Percentiles rank a stretch among this genome's conserved stretches.
These are phyloP conservation scores for Hemileia vastatrix DNA, from an alignment of 1,284 basidiomycete genomes.

Conservation along the genomic window DNA sequence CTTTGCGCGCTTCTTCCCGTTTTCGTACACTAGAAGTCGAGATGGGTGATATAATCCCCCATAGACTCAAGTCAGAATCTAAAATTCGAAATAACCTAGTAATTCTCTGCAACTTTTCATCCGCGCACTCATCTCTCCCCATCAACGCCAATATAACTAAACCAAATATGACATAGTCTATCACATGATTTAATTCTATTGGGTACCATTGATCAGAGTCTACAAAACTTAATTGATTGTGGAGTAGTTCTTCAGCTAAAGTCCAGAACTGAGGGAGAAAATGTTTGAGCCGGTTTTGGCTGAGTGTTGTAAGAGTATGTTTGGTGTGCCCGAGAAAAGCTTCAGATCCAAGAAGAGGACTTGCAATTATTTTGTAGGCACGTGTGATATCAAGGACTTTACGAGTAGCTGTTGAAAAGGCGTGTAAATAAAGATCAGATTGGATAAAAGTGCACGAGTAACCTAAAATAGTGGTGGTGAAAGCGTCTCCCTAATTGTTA, in stretches of 20 bases:
- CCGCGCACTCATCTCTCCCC: too few relatives aligned
- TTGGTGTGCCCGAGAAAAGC: constrained; percentile 22
- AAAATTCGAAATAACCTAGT: constrained; percentile 16
- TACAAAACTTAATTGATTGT: not conserved
- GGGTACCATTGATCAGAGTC: not conserved
- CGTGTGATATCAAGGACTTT: constrained; percentile 18
- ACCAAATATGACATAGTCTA: constrained; percentile 20
- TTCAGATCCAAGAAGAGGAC: constrained; percentile 14
- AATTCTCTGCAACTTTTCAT: constrained; percentile 2
- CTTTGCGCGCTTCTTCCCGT: constrained; percentile 7
- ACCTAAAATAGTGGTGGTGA: constrained; percentile 21
- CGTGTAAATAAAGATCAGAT: constrained; percentile 12
- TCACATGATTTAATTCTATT: constrained; percentile 9
- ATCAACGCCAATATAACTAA: constrained; percentile 14
- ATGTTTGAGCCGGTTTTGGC: constrained; percentile 9
- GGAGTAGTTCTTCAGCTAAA: constrained; percentile 3
- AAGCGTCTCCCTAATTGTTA: constrained; percentile 12
- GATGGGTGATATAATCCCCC: constrained; percentile 10
- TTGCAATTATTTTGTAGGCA: constrained; percentile 20
- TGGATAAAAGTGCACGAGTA: constrained; percentile 22
- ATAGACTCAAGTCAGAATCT: constrained; percentile 16
- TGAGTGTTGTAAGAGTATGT: constrained; percentile 7
- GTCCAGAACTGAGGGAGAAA: constrained; percentile 16
- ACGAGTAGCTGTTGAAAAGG: constrained; percentile 17
- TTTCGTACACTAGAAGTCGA: not conserved